Base-by-base conservation (phyloP, 805 yeast species). In the Alloascoidea africana region DNA sequence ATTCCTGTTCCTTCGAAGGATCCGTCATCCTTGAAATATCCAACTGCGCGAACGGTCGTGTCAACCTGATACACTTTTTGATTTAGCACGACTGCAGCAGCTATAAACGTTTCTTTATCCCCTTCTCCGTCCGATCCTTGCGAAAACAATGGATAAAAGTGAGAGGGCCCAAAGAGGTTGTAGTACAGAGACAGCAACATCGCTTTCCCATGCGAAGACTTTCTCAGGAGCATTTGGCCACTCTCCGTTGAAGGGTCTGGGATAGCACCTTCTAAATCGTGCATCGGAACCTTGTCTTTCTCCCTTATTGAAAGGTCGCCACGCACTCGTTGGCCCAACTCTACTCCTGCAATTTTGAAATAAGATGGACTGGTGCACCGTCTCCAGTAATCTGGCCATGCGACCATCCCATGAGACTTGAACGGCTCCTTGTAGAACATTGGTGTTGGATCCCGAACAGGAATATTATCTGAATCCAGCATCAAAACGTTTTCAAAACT, bases 351-450 rank as follows among this genome's bases (percentile, higher is more conserved):
- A 44, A 84, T 73, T 18, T 71, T 68, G 54, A 79, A 84, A 48
- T 68, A 78, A 30, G 59, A 58, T 4, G 94, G 94, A 1, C 82
- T 70, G 1, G 87, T 81, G 4, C 87, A 74, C 45, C 94, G 66
- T 54, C 77, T 70, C 94, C 94, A 84, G 54, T 75, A 84, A 56
- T 84, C 95, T 1, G 94, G 93, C 89, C 93, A 84, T 17, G 74
- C 53, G 17, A 76, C 56, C 52, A 72, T 56, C 41, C 76, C 72
- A 41, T 62, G 57, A 8, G 63, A 52, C 14, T 49, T 44, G 55
- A 69, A 83, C 1, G 83, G 75, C 35, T 73, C 73, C 8, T 66
- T 55, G 3, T 58, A 58, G 52, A 84, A 80, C 15, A 82, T 50
- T 14, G 54, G 52, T 45, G 74, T 80, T 2, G 89, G 79, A 8